Evolutionary conservation across 768 basidiomycete genomes (phyloP), one percentile per base, ranked within the genome.

Genomic region (Russula vinacea): DNA sequence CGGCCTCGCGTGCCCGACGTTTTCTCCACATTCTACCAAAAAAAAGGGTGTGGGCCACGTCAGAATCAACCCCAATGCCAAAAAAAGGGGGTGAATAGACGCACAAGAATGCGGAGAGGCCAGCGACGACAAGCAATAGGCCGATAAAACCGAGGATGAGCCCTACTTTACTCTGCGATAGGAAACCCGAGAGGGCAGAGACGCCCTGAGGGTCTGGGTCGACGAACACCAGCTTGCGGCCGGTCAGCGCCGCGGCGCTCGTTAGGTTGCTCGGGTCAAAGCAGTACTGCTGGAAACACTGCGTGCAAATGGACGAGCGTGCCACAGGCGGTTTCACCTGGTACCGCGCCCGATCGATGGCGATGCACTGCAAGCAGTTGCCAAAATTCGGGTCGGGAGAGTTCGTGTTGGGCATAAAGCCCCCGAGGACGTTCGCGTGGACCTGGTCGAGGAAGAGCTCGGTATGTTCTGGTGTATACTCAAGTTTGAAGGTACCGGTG

Each of bases 291-390:
- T 52, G 39, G 71, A 74, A 73, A 58, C 73, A 74, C n/a, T 54
- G 32, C 5, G 60, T 19, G 68, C 73, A 74, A 50, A 71, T 52
- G 24, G 64, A 52, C 16, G 74, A 73, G 29, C 69, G 72, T 26
- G 66, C 47, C n/a, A 65, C 19, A n/a, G 54, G 26, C 14, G 70
- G 67, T 14, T 64, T 62, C 19, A 52, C 0, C 17, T 62, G 53
- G n/a, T 60, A 66, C 45, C 76, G 63, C 55, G 70, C 59, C 13
- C 74, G 69, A 35, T 76, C 87, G 80, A 76, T 83, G 68, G 78
- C 81, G 64, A 81, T 91, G 72, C 92, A 88, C 70, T 84, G 83
- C 24, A 94, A 77, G 69, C 91, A 93, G 44, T 78, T 79, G 3
- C 85, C 80, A 77, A 80, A 88, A 57, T 81, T 69, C 3, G 76